Base-by-base conservation (phyloP, 2,329 filamentous ascomycete genomes). In the Aspergillus niger region DNA sequence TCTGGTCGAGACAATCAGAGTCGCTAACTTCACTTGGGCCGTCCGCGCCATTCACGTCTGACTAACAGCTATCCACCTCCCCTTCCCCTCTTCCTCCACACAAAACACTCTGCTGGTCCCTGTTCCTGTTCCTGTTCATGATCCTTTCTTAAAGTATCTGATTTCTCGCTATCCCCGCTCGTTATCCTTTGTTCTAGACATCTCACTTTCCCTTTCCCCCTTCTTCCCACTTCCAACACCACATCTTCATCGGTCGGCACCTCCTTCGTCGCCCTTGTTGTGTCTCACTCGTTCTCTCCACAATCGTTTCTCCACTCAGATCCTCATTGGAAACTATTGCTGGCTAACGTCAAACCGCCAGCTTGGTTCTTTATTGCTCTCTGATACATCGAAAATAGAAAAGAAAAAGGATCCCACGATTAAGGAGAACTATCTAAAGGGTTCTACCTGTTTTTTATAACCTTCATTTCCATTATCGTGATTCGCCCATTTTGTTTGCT, bases 401-500 rank as follows among this genome's bases (percentile, higher is more conserved):
- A 11, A 11, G 10, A 11, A n/a, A 28, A 44, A 44, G n/a, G 47
- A 24, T n/a, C 28, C 13, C 47, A 30, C 26, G 28, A 50, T 8
- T 30, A 50, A 32, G 47, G 47, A n/a, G 47, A 28, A 28, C 26
- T 15, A 30, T 28, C 30, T 50, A 8, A 8, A 50, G 11, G 15
- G 20, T 50, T 22, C 26, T 20, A 55, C 28, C 10, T 24, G 8
- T 13, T 20, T 22, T 32, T 36, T 22, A 51, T 32, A 20, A 15
- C 26, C 26, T 44, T 24, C 11, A 13, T 44, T n/a, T 55, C 13
- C 26, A 10, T n/a, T 30, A 11, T 5, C n/a, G 15, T 26, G 22
- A 36, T 47, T 55, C 43, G 41, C 28, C 26, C 43, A 43, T 43
- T 13, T 57, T 63, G 61, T 63, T 63, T 61, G 61, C 61, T 61